Evolutionary conservation across 2,329 filamentous ascomycete species (phyloP), one percentile per base, ranked within the genome.

Genomic region (Phialophora verrucosa): DNA sequence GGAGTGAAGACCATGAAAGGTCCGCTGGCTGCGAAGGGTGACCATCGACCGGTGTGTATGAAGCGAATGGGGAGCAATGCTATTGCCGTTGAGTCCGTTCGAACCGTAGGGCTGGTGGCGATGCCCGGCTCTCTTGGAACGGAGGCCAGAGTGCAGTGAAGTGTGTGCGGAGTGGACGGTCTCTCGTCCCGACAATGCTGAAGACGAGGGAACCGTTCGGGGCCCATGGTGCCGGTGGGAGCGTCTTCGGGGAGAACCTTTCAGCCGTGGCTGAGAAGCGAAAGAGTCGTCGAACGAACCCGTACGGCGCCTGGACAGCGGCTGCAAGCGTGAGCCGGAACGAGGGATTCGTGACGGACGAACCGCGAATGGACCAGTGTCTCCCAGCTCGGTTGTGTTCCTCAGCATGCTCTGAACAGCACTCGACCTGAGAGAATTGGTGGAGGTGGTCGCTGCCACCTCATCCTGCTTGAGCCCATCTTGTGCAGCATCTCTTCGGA

Each of bases 371-470:
- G 85, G 76, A 4, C 86, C 86, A 70, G 88, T 87, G 70, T 89
- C 86, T n/a, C 87, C 87, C 8, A 86, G 88, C 73, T 89, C 87
- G 0, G 87, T 89, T 1, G 85, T 88, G 3, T 84, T 89, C 77
- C 85, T 89, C 65, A 89, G 79, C 87, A 89, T 88, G 74, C 85
- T 84, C 70, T 87, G 83, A n/a, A 88, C 77, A 1, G 84, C 84
- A 4, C 83, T 85, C 0, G 85, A 84, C 47, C 64, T 63, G 20
- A 69, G 59, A 25, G 65, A 71, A 47, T 35, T 38, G 27, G 51
- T 59, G 31, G 64, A 67, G 20, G 58, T 32, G 7, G 56, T 49
- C 3, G 50, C 29, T 44, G 56, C 53, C 31, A 57, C 32, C 44
- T 59, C 58, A 38, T 63, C 44, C 17, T 49, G 38, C 53, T 68